A percentile compares a stretch with the other conserved stretches of the same genome.
phyloP scores from a whole-genome alignment of 352 stramenopile species.

The Globisporangium viniferum region DNA sequence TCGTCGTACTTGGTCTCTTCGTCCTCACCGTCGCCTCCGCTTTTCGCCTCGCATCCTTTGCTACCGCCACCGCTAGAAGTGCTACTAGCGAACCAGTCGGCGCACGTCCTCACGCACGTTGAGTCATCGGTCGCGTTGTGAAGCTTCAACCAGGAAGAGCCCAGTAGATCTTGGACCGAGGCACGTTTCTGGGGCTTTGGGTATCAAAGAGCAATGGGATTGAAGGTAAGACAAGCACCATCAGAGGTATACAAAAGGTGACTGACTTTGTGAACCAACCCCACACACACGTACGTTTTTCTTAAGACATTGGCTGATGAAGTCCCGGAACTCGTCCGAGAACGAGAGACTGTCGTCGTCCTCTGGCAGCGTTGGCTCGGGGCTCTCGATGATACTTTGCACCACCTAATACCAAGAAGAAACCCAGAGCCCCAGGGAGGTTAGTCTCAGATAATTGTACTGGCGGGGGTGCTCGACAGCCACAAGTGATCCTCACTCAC shows the following conservation, averaged over 20 bases:
- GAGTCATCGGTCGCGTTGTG: conserved; percentile 41
- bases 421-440: not conserved
- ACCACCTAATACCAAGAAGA: conserved; percentile 37
- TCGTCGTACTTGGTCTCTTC: conserved; percentile 27
- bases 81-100: conserved; percentile 29
- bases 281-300: conserved; percentile 45
- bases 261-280: too few species aligned
- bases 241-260: too few species aligned
- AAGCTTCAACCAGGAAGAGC: conserved; percentile 47
- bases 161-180: conserved; percentile 54
- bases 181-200: conserved; percentile 48
- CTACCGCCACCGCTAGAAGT: conserved; percentile 5
- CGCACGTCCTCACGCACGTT: conserved; percentile 28
- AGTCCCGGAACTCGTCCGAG: conserved; percentile 47
- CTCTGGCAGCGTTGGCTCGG: conserved; percentile 40
- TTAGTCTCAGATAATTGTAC: not conserved
- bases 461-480: not conserved
- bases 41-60: not conserved
- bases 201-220: too few species aligned
- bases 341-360: conserved; percentile 32
- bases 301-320: conserved; percentile 55
- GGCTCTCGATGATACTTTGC: conserved; percentile 69
- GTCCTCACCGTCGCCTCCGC: conserved; percentile 10
- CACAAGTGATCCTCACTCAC: conserved; percentile 19
- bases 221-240: too few species aligned